These are phyloP conservation scores for Saccharomyces pastorianus DNA, from an alignment of 1,139 yeast species.

Conservation along the genomic window DNA sequence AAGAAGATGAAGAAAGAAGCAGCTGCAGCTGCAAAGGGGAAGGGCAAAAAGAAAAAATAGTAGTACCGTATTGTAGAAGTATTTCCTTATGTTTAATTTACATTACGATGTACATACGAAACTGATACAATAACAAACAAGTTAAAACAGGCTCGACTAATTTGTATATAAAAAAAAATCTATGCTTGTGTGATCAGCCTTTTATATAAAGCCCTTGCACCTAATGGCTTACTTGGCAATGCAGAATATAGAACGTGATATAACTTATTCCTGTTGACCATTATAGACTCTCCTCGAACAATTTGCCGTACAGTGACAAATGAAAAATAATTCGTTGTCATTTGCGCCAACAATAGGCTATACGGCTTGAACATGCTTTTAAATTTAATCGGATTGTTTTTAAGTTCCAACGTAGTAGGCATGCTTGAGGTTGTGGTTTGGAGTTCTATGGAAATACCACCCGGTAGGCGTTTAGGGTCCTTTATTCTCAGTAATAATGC, in stretches of 20 bases:
- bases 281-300: constrained; percentile 40
- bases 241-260: constrained; percentile 44
- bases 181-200: constrained; percentile 6
- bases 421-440: constrained; percentile 7
- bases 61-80: too few species aligned
- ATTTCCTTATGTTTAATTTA: too few species aligned
- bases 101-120: constrained; percentile 7
- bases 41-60: constrained; percentile 34
- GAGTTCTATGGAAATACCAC: constrained; percentile 54
- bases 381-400: constrained; percentile 40
- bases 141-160: neutral
- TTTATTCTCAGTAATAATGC: constrained; percentile 70
- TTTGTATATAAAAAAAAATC: neutral
- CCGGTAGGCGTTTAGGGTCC: constrained; percentile 82
- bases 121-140: neutral
- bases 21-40: constrained; percentile 20
- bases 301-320: constrained; percentile 35
- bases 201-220: constrained; percentile 22
- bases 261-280: constrained; percentile 39
- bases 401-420: constrained; percentile 24
- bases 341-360: constrained; percentile 34
- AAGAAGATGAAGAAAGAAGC: constrained; percentile 55
- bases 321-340: constrained; percentile 40
- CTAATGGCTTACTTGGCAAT: constrained; percentile 38
- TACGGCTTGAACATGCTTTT: constrained; percentile 43